Percentiles rank a stretch among this genome's conserved stretches.
These are phyloP conservation scores for Russula griseocarnosa DNA, from an alignment of 768 basidiomycete genomes.

Conservation along the genomic window DNA sequence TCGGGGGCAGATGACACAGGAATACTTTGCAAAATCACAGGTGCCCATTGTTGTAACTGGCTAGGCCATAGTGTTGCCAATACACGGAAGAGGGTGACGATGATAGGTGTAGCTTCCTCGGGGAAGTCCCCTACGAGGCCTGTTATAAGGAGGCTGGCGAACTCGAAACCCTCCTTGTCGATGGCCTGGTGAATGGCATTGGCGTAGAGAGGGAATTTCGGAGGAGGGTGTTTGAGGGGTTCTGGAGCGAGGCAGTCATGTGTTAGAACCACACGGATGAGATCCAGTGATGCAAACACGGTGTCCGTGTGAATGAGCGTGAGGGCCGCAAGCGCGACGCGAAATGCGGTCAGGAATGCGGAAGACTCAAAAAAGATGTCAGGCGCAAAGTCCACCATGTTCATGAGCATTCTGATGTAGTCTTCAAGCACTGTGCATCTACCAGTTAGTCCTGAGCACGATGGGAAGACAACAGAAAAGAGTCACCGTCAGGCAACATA, in stretches of 20 bases:
- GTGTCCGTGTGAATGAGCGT: slow-evolving; percentile 80
- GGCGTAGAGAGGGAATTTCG: slow-evolving; percentile 61
- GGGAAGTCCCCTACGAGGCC: slow-evolving; percentile 88
- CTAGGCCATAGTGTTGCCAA: slow-evolving; percentile 63
- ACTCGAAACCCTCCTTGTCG: slow-evolving; percentile 65
- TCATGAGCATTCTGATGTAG: slow-evolving; percentile 76
- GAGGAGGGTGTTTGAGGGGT: slow-evolving; percentile 43
- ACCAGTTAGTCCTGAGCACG: slow-evolving; percentile 3
- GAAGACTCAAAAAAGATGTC: slow-evolving; percentile 76
- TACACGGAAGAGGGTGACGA: slow-evolving; percentile 74
- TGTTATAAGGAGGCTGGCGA: slow-evolving; percentile 63
- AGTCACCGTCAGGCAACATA: slow-evolving; percentile 85
- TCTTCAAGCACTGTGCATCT: slow-evolving; percentile 81
- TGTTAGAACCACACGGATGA: slow-evolving; percentile 69
- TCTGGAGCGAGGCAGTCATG: slow-evolving; percentile 62
- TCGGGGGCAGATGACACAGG: slow-evolving; percentile 57
- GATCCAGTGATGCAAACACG: slow-evolving; percentile 75
- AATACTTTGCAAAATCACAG: slow-evolving; percentile 64
- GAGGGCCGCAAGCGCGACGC: slow-evolving; percentile 70
- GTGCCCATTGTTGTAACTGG: slow-evolving; percentile 70
- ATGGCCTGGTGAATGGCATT: slow-evolving; percentile 57
- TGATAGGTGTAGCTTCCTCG: slow-evolving; percentile 69
- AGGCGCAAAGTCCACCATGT: slow-evolving; percentile 63
- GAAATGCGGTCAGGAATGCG: slow-evolving; percentile 73
- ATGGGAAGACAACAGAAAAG: neutral